Base-by-base conservation (phyloP, 2,329 filamentous ascomycete species). In the Chalaropsis thielavioides region DNA sequence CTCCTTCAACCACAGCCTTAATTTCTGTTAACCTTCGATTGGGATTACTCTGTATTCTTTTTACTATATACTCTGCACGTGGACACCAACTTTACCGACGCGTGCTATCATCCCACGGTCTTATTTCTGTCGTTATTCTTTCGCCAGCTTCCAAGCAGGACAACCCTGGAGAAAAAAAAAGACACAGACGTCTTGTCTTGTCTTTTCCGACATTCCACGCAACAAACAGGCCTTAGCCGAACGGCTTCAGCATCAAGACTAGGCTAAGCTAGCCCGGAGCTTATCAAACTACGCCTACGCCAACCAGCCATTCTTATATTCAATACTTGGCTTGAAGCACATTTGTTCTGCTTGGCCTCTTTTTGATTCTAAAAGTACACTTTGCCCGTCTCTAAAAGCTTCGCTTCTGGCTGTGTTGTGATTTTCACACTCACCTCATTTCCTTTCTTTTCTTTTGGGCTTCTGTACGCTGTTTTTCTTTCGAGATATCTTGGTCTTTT, bases 211-310 rank as follows among this genome's bases (percentile, higher is more conserved):
- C 54, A 58, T 31, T 35, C 54, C 17, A 58, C 54, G 54, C 54
- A 58, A 58, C 54, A 58, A 38, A 58, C 24, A 58, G 54, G 54
- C 54, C 54, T 38, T 58, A 58, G 31, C 54, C 54, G 54, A 58
- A 58, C 24, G 31, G 31, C 51, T 35, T 58, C 54, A 58, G 15
- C 27, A 58, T 35, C 27, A 35, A 35, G 27, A 19, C 54, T 35
- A 58, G 24, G n/a, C 54, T 13, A 58, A 31, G 27, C 31, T 58
- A 58, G 31, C 31, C 54, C 19, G 54, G 54, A 58, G 54, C 54
- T 35, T 58, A 58, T 58, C 54, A 58, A 58, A 58, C 54, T 10
- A 35, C 31, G 17, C 24, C 43, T n/a, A 46, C 43, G n/a, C 43
- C 43, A 56, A 7, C 51, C 22, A 56, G 51, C 51, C 27, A 58